Conservation (phyloP, 768 basidiomycete genomes). For the Trametes cubensis region DNA sequence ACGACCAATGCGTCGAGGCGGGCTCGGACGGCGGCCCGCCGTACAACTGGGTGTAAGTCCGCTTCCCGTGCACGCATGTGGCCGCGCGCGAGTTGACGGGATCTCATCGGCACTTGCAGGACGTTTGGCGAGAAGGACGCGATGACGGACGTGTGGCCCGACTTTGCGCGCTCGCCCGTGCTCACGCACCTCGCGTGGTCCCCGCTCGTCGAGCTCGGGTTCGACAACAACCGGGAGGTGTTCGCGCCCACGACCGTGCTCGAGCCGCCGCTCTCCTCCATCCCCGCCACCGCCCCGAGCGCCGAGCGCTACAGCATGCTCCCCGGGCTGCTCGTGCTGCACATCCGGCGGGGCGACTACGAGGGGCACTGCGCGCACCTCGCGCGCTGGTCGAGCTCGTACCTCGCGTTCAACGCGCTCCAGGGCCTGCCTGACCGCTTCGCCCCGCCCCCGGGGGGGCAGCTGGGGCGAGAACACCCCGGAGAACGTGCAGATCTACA, state of each 20-base stretch:
- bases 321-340: constrained; percentile 56
- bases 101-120: background rate
- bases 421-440: constrained; percentile 53
- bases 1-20: constrained; percentile 46
- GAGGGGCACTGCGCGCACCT: constrained; percentile 49
- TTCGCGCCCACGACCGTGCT: constrained; percentile 17
- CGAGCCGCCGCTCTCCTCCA: constrained; percentile 20
- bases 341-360: constrained; percentile 63
- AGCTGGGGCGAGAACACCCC: constrained; percentile 29
- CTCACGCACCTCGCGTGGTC: constrained; percentile 29
- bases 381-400: constrained; percentile 42
- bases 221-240: constrained; percentile 27
- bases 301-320: constrained; percentile 35
- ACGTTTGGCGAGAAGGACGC: constrained; percentile 21
- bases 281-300: constrained; percentile 4
- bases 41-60: constrained; percentile 41
- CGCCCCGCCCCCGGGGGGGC: constrained; percentile 28
- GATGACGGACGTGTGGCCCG: constrained; percentile 21
- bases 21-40: constrained; percentile 28
- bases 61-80: background rate
- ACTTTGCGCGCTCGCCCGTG: constrained; percentile 23
- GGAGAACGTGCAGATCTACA: constrained; percentile 37
- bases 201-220: constrained; percentile 27
- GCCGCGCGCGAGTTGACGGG: too few relatives aligned
- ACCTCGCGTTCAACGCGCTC: constrained; percentile 56